Conservation (phyloP, 148 eudicot species). For the Bassia scoparia region DNA sequence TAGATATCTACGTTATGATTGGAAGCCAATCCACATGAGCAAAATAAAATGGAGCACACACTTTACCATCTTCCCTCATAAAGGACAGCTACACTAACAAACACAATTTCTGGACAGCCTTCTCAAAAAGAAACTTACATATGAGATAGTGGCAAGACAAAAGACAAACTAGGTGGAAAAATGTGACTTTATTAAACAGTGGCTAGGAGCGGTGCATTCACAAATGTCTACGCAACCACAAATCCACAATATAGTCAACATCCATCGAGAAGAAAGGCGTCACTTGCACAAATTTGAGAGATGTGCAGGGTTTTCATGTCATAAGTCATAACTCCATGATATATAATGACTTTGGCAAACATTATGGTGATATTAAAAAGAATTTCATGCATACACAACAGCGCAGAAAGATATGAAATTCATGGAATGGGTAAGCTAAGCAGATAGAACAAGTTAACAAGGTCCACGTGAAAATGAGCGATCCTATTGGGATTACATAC, state of each 20-base stretch:
- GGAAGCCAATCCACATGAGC: not conserved
- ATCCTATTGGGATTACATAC: not conserved
- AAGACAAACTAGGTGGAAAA: no score
- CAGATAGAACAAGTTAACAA: not conserved
- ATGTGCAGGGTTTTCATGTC: not conserved
- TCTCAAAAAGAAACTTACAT: not conserved
- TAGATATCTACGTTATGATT: no score
- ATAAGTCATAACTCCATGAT: not conserved
- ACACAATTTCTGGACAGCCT: not conserved
- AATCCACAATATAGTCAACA: not conserved
- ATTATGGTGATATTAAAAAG: not conserved
- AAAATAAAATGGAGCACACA: not conserved
- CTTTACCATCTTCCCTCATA: not conserved
- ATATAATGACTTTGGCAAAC: not conserved
- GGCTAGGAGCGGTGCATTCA: not conserved
- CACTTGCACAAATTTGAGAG: not conserved
- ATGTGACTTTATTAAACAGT: no score
- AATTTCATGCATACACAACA: not conserved
- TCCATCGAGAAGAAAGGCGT: not conserved
- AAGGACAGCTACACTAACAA: not conserved
- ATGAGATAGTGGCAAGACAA: no score
- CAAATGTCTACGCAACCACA: not conserved
- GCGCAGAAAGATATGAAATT: not conserved
- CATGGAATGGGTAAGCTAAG: not conserved
- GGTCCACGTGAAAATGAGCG: not conserved